Evolutionary conservation across 2,329 filamentous ascomycete genomes (phyloP), one percentile per base, ranked within the genome.

Genomic region (Fusarium secorum): DNA sequence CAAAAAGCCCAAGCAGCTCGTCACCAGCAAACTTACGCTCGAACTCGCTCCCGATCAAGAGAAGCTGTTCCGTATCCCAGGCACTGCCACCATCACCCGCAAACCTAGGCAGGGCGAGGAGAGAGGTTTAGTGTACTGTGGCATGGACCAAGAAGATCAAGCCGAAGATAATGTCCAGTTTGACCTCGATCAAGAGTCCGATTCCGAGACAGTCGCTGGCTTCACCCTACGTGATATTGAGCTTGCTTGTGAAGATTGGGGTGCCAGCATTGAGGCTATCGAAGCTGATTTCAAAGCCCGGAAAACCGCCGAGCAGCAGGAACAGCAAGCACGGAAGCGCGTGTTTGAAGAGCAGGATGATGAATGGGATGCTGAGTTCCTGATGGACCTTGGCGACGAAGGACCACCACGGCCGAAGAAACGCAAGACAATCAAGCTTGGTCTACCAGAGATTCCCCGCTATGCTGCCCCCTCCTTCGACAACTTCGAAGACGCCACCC

Each of bases 1-100:
- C 3, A 97, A 94, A 80, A 90, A 90, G 42, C 93, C 94, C 1
- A 96, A 95, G 80, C 86, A 93, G 20, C 86, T 98, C 7, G 87
- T 94, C 9, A 94, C 94, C 0, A 95, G 92, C 24, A 99, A 99
- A 80, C 86, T 97, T 61, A 94, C 90, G 67, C 85, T 99, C 18
- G 96, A 99, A 67, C 84, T 98, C 36, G 92, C 93, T 5, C 87
- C 89, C 49, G 96, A 98, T 75, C 93, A 97, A 72, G 93, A 97
- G 79, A 94, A 94, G 74, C 85, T 88, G 30, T 99, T 98, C 79
- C 90, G 90, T 60, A 88, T 95, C n/a, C 86, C 89, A 1, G 90
- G 90, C 1, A 86, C 89, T 30, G 85, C 87, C 2, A 83, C 84
- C 7, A 76, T 80, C 5, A 79, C 78, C 15, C 87, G 89, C 46